These are phyloP conservation scores for Apiospora arundinis DNA, from an alignment of 2,329 filamentous ascomycete genomes.

Conservation along the genomic window DNA sequence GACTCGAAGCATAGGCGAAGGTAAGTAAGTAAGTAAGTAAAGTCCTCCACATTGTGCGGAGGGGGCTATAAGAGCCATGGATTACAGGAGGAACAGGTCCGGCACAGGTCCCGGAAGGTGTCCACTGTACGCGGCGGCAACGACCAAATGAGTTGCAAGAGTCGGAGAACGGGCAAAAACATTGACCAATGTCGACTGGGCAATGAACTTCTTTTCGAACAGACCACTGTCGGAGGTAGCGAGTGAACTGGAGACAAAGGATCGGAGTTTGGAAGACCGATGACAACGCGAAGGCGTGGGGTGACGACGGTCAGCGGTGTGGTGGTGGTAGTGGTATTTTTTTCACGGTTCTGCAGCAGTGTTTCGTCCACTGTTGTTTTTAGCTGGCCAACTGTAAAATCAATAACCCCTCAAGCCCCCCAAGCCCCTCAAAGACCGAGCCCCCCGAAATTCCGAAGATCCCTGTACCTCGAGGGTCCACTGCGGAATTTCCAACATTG, in stretches of 20 bases:
- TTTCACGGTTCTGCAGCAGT: background rate
- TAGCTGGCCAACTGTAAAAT: background rate
- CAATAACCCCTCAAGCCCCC: background rate
- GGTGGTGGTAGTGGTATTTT: background rate
- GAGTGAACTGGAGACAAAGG: background rate
- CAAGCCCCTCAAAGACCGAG: background rate
- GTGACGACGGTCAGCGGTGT: background rate
- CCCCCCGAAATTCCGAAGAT: constrained; percentile 1
- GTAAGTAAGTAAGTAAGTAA: background rate
- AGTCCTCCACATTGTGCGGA: background rate
- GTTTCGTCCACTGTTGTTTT: background rate
- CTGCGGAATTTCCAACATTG: background rate
- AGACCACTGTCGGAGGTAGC: background rate
- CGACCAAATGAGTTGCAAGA: background rate
- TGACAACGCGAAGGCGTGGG: background rate
- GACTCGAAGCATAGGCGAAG: too few relatives aligned
- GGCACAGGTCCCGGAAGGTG: background rate
- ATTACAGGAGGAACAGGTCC: background rate
- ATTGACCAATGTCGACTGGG: background rate
- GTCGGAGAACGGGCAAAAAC: background rate
- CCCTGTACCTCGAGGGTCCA: background rate
- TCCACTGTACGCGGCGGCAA: background rate
- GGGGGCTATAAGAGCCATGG: background rate
- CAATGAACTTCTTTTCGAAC: background rate
- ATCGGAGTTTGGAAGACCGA: background rate